Conservation (phyloP, 2,329 filamentous ascomycete genomes). For the Biscogniauxia mediterranea region DNA sequence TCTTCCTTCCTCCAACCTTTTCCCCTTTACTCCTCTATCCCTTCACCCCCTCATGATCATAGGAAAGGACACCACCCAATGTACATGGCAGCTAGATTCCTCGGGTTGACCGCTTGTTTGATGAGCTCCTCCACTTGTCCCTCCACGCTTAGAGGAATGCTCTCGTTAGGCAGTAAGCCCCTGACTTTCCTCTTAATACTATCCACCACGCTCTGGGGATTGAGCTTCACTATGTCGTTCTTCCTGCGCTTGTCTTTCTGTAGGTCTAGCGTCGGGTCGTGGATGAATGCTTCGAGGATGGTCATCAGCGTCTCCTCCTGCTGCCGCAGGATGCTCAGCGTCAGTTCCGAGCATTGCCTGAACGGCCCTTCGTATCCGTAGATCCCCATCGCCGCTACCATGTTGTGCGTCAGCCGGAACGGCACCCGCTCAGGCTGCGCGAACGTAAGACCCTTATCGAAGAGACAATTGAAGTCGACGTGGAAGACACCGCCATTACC, state of each 20-base stretch:
- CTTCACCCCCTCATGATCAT: slow-evolving; percentile 26
- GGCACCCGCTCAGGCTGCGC: slow-evolving; percentile 92
- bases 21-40: too few relatives aligned
- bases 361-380: slow-evolving; percentile 94
- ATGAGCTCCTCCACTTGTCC: slow-evolving; percentile 97
- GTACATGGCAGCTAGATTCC: slow-evolving; percentile 88
- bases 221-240: slow-evolving; percentile 48
- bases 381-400: slow-evolving; percentile 95
- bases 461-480: slow-evolving; percentile 99
- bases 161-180: slow-evolving; percentile 81
- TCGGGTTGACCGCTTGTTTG: slow-evolving; percentile 75
- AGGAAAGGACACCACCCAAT: slow-evolving; percentile 81
- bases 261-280: slow-evolving; percentile 94
- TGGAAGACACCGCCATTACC: slow-evolving; percentile 92
- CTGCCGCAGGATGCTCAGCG: slow-evolving; percentile 77
- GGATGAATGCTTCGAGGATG: slow-evolving; percentile 93
- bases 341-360: slow-evolving; percentile 85
- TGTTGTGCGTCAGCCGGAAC: slow-evolving; percentile 96
- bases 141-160: slow-evolving; percentile 89
- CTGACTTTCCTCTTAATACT: slow-evolving; percentile 83
- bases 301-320: slow-evolving; percentile 97
- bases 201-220: slow-evolving; percentile 76
- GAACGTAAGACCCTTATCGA: slow-evolving; percentile 96
- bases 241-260: slow-evolving; percentile 67
- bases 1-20: neutral